Base-by-base conservation (phyloP, 495 filamentous ascomycete species). In the Trichocladium uniseriatum region DNA sequence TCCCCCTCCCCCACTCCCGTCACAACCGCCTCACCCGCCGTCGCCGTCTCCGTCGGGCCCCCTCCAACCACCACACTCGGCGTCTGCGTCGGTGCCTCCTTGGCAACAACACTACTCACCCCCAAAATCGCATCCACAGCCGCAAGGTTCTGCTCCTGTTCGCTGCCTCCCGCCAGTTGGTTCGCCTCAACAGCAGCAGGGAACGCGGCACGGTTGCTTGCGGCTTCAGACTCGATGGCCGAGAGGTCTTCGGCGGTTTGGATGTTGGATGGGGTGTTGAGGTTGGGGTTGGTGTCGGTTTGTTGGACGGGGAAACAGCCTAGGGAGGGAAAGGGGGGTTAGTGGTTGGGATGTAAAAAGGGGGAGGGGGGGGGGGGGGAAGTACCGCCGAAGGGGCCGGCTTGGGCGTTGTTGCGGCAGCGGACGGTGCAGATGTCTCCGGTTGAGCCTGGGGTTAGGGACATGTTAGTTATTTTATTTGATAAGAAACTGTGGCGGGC, bases 331-430 rank as follows among this genome's bases (percentile, higher is more conserved):
- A n/a, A n/a, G n/a, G n/a, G n/a, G n/a, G n/a, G n/a, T n/a, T n/a
- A n/a, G n/a, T n/a, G n/a, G n/a, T n/a, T n/a, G n/a, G n/a, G n/a
- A n/a, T n/a, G n/a, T n/a, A n/a, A n/a, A n/a, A n/a, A n/a, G n/a
- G n/a, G n/a, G n/a, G n/a, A n/a, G n/a, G n/a, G n/a, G n/a, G n/a
- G n/a, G n/a, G n/a, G n/a, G n/a, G n/a, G n/a, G n/a, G n/a, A n/a
- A n/a, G n/a, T n/a, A n/a, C n/a, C 24, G 24, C 78, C 77, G 54
- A 80, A 81, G 1, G 78, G 77, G 0, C 77, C 77, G 0, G 78
- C 77, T 10, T 70, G 62, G 9, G 77, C 76, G 24, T 65, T 69
- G 57, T 82, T 82, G 18, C 72, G 60, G 57, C 78, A 73, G 3
- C 76, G 63, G 6, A 79, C 70, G 21, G 78, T 76, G 67, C 78